phyloP scores from a whole-genome alignment of 163 green algal genomes.

The Smithsoniella earleae region DNA sequence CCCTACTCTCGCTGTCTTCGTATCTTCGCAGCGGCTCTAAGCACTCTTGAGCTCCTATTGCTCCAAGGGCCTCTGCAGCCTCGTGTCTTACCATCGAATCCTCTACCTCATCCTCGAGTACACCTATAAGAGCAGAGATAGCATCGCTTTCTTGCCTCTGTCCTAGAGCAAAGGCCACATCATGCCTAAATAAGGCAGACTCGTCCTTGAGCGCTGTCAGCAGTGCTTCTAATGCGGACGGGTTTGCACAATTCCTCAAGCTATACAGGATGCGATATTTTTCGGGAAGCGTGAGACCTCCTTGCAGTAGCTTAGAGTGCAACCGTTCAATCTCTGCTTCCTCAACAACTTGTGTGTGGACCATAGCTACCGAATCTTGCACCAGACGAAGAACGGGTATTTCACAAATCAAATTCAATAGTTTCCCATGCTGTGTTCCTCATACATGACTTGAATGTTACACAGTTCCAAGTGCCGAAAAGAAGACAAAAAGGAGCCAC shows the following conservation, averaged over 20 bases:
- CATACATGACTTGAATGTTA: no score
- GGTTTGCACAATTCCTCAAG: constrained; percentile 54
- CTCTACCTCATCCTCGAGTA: constrained; percentile 57
- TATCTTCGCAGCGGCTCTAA: constrained; percentile 45
- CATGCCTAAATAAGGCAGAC: constrained; percentile 76
- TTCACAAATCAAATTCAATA: no score
- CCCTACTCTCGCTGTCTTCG: background rate
- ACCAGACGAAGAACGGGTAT: no score
- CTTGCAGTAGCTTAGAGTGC: background rate
- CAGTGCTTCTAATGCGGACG: constrained; percentile 50
- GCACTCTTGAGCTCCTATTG: constrained; percentile 66
- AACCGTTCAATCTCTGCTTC: background rate
- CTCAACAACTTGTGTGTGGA: background rate
- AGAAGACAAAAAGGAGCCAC: no score
- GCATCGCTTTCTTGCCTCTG: constrained; percentile 72
- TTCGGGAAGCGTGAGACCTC: background rate
- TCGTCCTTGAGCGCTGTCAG: constrained; percentile 55
- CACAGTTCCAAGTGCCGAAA: no score
- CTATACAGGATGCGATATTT: constrained; percentile 81
- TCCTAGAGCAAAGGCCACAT: constrained; percentile 84
- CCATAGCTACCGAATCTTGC: constrained; percentile 3
- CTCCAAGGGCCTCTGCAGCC: constrained; percentile 79
- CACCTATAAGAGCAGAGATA: constrained; percentile 48
- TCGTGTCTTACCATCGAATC: constrained; percentile 89
- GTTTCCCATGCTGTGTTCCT: no score